Evolutionary conservation across 176 grass and related monocot genomes (phyloP).

Genomic region (Aegilops bicornis): DNA sequence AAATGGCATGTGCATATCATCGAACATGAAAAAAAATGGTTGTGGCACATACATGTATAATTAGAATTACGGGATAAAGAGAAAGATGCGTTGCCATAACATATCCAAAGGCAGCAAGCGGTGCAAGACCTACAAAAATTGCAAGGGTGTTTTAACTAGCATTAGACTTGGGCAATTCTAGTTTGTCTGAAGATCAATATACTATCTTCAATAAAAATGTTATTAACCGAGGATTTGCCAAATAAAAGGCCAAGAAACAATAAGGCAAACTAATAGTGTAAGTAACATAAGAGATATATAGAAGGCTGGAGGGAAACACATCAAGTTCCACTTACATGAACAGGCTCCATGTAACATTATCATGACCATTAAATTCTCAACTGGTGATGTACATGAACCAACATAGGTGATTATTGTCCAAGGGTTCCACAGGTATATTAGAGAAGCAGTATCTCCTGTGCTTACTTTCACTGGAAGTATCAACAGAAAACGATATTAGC

Average conservation of each 20-base stretch:
- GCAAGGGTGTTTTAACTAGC: slow-evolving; percentile 24
- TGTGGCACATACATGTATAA: slow-evolving; percentile 65
- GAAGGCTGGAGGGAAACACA: neutral
- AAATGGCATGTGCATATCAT: neutral
- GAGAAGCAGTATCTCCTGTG: slow-evolving; percentile 73
- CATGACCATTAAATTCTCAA: slow-evolving; percentile 93
- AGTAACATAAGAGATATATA: neutral
- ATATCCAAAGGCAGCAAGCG: slow-evolving; percentile 96
- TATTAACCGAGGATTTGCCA: neutral
- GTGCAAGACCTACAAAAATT: slow-evolving; percentile 56
- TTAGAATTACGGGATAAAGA: slow-evolving; percentile 83
- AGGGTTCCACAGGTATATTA: slow-evolving; percentile 96
- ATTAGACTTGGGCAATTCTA: slow-evolving; percentile 28
- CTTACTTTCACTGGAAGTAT: slow-evolving; percentile 49
- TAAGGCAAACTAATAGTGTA: neutral
- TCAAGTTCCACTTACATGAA: slow-evolving; percentile 53
- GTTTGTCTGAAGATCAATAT: neutral
- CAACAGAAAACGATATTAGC: slow-evolving; percentile 17
- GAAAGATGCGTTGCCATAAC: slow-evolving; percentile 84
- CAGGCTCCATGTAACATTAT: slow-evolving; percentile 83
- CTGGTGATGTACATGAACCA: slow-evolving; percentile 82
- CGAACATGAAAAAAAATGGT: neutral
- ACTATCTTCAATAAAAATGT: slow-evolving; percentile 10
- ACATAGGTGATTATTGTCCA: slow-evolving; percentile 83
- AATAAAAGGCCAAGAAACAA: neutral